Evolutionary conservation across 805 yeast species (phyloP).

Genomic region (Metschnikowia aberdeeniae): DNA sequence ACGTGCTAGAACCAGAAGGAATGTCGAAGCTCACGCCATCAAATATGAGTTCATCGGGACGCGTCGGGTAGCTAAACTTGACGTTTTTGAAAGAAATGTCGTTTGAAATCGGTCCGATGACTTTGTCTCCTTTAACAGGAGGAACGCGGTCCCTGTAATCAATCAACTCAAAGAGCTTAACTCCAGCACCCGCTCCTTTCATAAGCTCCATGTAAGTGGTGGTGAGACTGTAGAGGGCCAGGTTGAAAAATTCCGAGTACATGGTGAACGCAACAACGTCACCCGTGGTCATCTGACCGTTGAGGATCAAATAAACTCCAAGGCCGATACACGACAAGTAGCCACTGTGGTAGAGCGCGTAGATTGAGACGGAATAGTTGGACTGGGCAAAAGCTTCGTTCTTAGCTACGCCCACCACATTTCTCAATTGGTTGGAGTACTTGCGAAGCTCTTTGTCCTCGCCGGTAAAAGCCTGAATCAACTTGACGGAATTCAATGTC

Average conservation of each 20-base stretch:
- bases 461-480: constrained; percentile 43
- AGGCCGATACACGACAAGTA: constrained; percentile 40
- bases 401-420: constrained; percentile 39
- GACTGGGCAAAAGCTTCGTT: constrained; percentile 44
- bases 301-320: constrained; percentile 39
- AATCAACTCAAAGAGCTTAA: constrained; percentile 39
- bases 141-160: constrained; percentile 36
- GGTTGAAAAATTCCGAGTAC: constrained; percentile 42
- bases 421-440: constrained; percentile 36
- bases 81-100: constrained; percentile 38
- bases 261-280: constrained; percentile 45
- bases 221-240: constrained; percentile 43
- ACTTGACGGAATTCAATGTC: constrained; percentile 38
- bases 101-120: constrained; percentile 21
- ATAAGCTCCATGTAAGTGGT: constrained; percentile 43
- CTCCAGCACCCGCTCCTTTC: constrained; percentile 48
- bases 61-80: constrained; percentile 39
- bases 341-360: constrained; percentile 40
- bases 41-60: constrained; percentile 35
- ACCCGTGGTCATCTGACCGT: constrained; percentile 45
- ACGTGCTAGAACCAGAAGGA: constrained; percentile 33
- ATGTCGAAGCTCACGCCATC: constrained; percentile 36
- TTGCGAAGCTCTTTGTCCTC: constrained; percentile 39
- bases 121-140: constrained; percentile 31
- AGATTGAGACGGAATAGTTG: constrained; percentile 41